Evolutionary conservation across 2,329 filamentous ascomycete genomes (phyloP).

Genomic region (Cercospora zeina): DNA sequence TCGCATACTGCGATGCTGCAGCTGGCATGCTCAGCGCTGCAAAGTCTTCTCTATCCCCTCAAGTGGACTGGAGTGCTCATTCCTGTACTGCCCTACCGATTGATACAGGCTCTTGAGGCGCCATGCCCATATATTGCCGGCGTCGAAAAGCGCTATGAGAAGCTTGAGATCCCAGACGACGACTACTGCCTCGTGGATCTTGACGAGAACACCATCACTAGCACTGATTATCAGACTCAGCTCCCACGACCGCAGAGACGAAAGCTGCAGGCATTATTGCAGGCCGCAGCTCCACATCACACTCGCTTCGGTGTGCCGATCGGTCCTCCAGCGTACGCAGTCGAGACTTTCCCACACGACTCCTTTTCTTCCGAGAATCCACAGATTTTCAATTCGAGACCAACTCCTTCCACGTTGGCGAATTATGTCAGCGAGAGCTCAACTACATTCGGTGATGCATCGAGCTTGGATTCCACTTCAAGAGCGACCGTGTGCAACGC

Average conservation of each 20-base stretch:
- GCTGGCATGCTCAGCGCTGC: slow-evolving; percentile 83
- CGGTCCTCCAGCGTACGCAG: slow-evolving; percentile 89
- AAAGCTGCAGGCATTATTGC: slow-evolving; percentile 84
- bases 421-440: slow-evolving; percentile 90
- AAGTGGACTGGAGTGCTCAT: slow-evolving; percentile 95
- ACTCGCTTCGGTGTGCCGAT: slow-evolving; percentile 79
- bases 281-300: slow-evolving; percentile 87
- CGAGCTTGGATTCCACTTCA: slow-evolving; percentile 51
- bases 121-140: slow-evolving; percentile 97
- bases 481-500: slow-evolving; percentile 82
- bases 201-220: slow-evolving; percentile 86
- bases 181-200: slow-evolving; percentile 95
- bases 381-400: slow-evolving; percentile 71
- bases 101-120: slow-evolving; percentile 88
- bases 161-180: slow-evolving; percentile 82
- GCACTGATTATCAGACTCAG: slow-evolving; percentile 72
- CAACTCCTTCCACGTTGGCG: slow-evolving; percentile 70
- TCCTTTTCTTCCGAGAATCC: slow-evolving; percentile 85
- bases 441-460: slow-evolving; percentile 71
- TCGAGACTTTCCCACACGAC: slow-evolving; percentile 89
- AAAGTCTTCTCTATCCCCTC: slow-evolving; percentile 81
- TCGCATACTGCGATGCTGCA: slow-evolving; percentile 97
- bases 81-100: slow-evolving; percentile 79
- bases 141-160: slow-evolving; percentile 87
- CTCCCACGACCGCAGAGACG: slow-evolving; percentile 85